phyloP scores from a whole-genome alignment of 768 basidiomycete species.

The Termitomyces sp. region DNA sequence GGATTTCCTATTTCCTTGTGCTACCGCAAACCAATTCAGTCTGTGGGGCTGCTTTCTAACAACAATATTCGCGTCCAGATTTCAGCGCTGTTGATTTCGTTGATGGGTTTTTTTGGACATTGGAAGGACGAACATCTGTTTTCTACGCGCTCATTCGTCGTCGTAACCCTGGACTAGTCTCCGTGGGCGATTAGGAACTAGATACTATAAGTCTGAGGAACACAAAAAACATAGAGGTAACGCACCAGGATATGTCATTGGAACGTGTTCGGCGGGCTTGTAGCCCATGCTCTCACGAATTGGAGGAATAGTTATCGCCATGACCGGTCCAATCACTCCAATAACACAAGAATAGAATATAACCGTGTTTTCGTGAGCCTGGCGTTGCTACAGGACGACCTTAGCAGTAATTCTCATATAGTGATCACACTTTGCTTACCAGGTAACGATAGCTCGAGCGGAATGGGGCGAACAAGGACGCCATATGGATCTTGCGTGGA shows the following conservation, averaged over 20 bases:
- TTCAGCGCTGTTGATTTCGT: neutral
- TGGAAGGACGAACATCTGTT: neutral
- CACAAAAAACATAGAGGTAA: neutral
- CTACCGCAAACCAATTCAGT: neutral
- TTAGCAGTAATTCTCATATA: constrained; percentile 5
- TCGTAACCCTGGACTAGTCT: constrained; percentile 72
- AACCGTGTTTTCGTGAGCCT: constrained; percentile 87
- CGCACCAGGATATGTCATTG: constrained; percentile 78
- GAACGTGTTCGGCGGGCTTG: constrained; percentile 60
- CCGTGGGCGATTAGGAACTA: constrained; percentile 71
- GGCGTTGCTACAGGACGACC: constrained; percentile 61
- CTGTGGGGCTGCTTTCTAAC: neutral
- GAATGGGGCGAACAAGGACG: constrained; percentile 44
- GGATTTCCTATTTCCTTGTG: neutral
- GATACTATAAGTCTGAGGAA: neutral
- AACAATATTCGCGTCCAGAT: neutral
- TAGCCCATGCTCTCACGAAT: constrained; percentile 74
- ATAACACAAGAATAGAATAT: constrained; percentile 83
- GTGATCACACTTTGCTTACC: constrained; percentile 19
- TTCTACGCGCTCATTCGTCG: constrained; percentile 34
- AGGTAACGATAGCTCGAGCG: constrained; percentile 49
- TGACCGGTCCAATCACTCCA: constrained; percentile 69
- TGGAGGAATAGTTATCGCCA: constrained; percentile 74
- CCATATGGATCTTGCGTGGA: constrained; percentile 20
- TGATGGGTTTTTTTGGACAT: neutral